These are phyloP conservation scores for Phytopythium kandeliae DNA, from an alignment of 352 stramenopile genomes.

Conservation along the genomic window DNA sequence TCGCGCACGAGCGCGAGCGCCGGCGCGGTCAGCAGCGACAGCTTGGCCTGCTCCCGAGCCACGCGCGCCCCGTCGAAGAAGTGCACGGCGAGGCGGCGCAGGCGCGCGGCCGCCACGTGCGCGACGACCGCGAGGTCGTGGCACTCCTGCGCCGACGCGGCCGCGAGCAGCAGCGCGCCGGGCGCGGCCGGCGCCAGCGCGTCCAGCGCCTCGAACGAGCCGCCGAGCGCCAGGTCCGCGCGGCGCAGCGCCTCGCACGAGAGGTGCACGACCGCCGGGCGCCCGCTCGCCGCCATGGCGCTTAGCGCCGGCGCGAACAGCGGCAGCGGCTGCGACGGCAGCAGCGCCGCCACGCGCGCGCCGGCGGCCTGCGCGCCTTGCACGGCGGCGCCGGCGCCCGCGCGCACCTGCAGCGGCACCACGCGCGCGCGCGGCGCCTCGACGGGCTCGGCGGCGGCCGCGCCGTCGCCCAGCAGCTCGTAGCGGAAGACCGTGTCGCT, in stretches of 20 bases:
- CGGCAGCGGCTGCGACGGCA: conserved; percentile 69
- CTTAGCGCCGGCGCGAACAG: conserved; percentile 73
- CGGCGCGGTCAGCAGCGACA: conserved; percentile 42
- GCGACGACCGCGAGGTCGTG: conserved; percentile 76
- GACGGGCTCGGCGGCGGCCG: conserved; percentile 9
- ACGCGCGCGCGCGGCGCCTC: conserved; percentile 35
- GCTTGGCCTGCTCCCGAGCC: conserved; percentile 50
- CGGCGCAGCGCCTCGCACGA: conserved; percentile 45
- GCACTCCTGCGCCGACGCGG: conserved; percentile 58
- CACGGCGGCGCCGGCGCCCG: conserved; percentile 46
- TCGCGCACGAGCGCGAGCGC: conserved; percentile 50
- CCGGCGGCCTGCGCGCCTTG: conserved; percentile 55
- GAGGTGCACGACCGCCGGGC: conserved; percentile 55
- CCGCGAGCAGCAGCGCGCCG: conserved; percentile 59
- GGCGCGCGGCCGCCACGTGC: conserved; percentile 54
- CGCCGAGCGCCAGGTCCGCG: conserved; percentile 34
- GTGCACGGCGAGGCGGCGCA: conserved; percentile 65
- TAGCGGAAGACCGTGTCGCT: conserved; percentile 66
- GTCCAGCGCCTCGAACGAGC: conserved; percentile 60
- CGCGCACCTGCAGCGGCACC: conserved; percentile 55
- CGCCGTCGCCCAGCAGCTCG: conserved; percentile 30
- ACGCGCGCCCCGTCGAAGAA: conserved; percentile 79
- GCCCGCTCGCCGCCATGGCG: conserved; percentile 27
- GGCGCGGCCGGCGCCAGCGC: conserved; percentile 50
- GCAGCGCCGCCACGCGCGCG: conserved; percentile 36